Base-by-base conservation (phyloP, 331 rosid species). In the Malus hybrid region DNA sequence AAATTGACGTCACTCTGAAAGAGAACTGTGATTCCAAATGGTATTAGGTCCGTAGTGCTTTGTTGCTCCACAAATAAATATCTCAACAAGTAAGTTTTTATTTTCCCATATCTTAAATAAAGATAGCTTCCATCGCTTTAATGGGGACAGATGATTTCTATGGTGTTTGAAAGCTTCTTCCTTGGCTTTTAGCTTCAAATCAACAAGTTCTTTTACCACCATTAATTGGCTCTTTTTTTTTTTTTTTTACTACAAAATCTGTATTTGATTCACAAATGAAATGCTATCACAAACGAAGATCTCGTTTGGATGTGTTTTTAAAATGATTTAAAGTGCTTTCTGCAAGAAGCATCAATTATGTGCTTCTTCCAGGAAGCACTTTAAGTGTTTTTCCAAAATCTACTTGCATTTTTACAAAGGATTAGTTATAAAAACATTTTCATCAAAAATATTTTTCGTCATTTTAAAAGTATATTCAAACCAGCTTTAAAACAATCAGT, bases 121-220 rank as follows among this genome's bases (percentile, higher is more conserved):
- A 39, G 12, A 7, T 10, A 8, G 46, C 57, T 61, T 12, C 70
- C 34, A 28, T 74, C 27, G 71, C 63, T 73, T 46, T 44, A 73
- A 46, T 36, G 54, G 36, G 63, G 29, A 67, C 62, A 61, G 34
- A 68, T 60, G 79, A 50, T 54, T 67, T 18, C 34, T n/a, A 29
- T 33, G 69, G 19, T 19, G 65, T 44, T n/a, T 48, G 61, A 67
- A 65, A 19, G 16, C 19, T 33, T 29, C 11, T 66, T 54, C 19
- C 52, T 61, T 68, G 78, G 27, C 71, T 24, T 50, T 80, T 56
- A 46, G 79, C 75, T 73, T 32, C 13, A 73, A 72, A 14, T 31
- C 60, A 65, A 64, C 44, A 5, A 6, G 12, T 15, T 64, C 19
- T 61, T n/a, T 29, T n/a, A 7, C 46, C 12, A 18, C 4, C 33